Evolutionary conservation across 129 eudicot genomes (phyloP).

Genomic region (Silybum marianum): DNA sequence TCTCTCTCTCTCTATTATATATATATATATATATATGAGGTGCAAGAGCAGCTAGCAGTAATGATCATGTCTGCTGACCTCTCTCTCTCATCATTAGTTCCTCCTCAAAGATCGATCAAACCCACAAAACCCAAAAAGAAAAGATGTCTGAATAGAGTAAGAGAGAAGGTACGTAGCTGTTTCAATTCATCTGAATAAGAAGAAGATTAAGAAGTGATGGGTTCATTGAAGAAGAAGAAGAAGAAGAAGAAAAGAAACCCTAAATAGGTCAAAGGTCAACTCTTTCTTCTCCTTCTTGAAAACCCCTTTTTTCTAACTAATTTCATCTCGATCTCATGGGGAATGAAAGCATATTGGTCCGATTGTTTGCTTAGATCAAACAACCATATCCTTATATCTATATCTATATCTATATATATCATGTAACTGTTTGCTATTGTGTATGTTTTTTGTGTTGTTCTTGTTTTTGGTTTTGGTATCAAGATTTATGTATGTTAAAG

Average conservation of each 20-base stretch:
- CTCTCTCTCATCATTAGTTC: slow-evolving; percentile 39
- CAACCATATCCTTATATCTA: slow-evolving; percentile 18
- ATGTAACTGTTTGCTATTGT: not conserved
- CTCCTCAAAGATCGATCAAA: slow-evolving; percentile 33
- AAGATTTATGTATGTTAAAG: slow-evolving; percentile 18
- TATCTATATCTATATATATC: not conserved
- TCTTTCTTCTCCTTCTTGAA: slow-evolving; percentile 26
- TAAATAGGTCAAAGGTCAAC: slow-evolving; percentile 39
- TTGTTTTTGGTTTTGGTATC: not conserved
- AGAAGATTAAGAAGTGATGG: slow-evolving; percentile 17
- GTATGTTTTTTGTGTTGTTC: slow-evolving; percentile 8
- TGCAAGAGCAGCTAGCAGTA: slow-evolving; percentile 16
- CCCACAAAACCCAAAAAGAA: slow-evolving; percentile 24
- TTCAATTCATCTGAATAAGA: slow-evolving; percentile 21
- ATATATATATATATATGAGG: slow-evolving; percentile 14
- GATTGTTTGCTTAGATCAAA: slow-evolving; percentile 45
- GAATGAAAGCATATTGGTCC: slow-evolving; percentile 47
- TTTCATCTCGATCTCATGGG: slow-evolving; percentile 34
- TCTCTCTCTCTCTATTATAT: slow-evolving; percentile 23
- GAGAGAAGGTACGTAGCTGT: slow-evolving; percentile 16
- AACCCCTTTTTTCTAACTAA: not conserved
- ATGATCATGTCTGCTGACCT: slow-evolving; percentile 46
- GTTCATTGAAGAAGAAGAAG: slow-evolving; percentile 30
- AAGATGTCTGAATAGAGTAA: slow-evolving; percentile 28
- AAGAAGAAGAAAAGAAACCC: slow-evolving; percentile 39